Conservation (phyloP, 2,329 filamentous ascomycete species). For the Phyllosticta capitalensis region DNA sequence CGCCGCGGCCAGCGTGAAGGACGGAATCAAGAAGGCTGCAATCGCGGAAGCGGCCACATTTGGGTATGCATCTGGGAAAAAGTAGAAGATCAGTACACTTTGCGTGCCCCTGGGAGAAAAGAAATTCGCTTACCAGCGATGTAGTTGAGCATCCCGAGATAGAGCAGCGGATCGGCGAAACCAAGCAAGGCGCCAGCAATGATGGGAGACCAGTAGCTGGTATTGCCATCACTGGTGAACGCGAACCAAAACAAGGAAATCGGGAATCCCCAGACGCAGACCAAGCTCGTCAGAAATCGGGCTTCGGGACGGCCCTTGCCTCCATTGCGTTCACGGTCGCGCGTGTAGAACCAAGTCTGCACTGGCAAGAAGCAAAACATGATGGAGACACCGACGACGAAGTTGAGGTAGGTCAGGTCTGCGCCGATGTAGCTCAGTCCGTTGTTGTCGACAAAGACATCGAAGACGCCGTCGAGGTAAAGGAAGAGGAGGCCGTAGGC, state of each 20-base stretch:
- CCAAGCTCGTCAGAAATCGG: slow-evolving; percentile 45
- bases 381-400: slow-evolving; percentile 66
- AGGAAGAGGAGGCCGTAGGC: slow-evolving; percentile 71
- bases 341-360: slow-evolving; percentile 52
- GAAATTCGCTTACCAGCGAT: slow-evolving; percentile 3
- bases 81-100: not conserved
- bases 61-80: slow-evolving; percentile 2
- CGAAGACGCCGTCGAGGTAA: slow-evolving; percentile 73
- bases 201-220: slow-evolving; percentile 10
- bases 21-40: slow-evolving; percentile 10
- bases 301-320: slow-evolving; percentile 48
- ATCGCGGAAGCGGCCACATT: slow-evolving; percentile 9
- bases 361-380: slow-evolving; percentile 44
- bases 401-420: slow-evolving; percentile 76
- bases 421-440: slow-evolving; percentile 58
- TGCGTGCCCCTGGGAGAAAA: not conserved
- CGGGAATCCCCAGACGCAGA: slow-evolving; percentile 39
- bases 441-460: slow-evolving; percentile 64
- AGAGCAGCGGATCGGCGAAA: slow-evolving; percentile 7
- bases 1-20: slow-evolving; percentile 9
- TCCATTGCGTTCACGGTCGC: slow-evolving; percentile 33
- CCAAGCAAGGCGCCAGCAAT: slow-evolving; percentile 6
- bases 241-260: slow-evolving; percentile 33
- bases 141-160: slow-evolving; percentile 10
- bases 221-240: slow-evolving; percentile 14